These are phyloP conservation scores for Scedosporium apiospermum DNA, from an alignment of 2,329 filamentous ascomycete genomes.

Conservation along the genomic window DNA sequence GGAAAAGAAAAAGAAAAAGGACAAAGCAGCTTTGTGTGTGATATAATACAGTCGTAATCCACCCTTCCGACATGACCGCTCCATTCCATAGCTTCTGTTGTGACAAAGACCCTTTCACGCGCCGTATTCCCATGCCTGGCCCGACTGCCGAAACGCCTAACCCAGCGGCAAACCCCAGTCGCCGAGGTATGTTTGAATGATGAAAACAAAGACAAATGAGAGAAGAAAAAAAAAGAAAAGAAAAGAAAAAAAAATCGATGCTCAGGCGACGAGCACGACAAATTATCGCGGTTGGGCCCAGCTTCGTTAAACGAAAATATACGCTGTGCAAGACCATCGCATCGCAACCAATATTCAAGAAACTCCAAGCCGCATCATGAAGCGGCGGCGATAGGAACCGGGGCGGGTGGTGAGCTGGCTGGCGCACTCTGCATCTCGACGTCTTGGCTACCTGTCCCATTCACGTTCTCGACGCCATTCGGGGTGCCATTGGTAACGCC, in stretches of 20 bases:
- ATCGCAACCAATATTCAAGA: too few species aligned
- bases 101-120: not conserved
- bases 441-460: slow-evolving; percentile 33
- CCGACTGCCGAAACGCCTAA: not conserved
- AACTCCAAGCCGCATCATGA: slow-evolving; percentile 15
- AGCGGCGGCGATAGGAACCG: slow-evolving; percentile 35
- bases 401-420: slow-evolving; percentile 39
- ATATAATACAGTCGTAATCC: not conserved
- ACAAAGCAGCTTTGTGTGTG: not conserved
- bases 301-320: not conserved
- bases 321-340: too few species aligned
- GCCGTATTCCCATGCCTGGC: not conserved
- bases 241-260: not conserved
- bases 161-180: not conserved
- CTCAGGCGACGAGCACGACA: not conserved
- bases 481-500: slow-evolving; percentile 1
- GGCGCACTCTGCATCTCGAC: slow-evolving; percentile 44
- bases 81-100: not conserved
- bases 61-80: not conserved
- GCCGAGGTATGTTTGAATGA: not conserved
- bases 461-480: slow-evolving; percentile 27
- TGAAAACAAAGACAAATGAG: not conserved
- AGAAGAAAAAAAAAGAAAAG: not conserved
- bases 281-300: not conserved
- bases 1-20: not conserved